A percentile compares a stretch with the other conserved stretches of the same genome.
These are phyloP conservation scores for Yamadazyma siamensis DNA, from an alignment of 1,139 yeast species.

Conservation along the genomic window DNA sequence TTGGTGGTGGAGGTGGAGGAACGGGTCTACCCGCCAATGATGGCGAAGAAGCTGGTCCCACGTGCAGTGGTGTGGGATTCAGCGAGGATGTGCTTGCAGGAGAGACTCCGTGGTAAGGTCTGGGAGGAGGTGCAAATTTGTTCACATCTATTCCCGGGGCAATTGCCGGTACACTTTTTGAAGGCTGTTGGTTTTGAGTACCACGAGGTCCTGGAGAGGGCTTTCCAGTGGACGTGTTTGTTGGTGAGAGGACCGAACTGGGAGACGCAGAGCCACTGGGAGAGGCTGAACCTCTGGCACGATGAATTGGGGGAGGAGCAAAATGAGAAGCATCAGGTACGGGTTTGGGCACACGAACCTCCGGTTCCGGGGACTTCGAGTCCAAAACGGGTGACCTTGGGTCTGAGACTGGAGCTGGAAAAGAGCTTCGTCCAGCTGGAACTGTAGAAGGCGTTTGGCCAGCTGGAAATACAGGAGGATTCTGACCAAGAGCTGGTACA, in stretches of 20 bases:
- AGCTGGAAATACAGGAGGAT: constrained; percentile 5
- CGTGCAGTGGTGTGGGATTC: background rate
- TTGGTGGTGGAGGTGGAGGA: constrained; percentile 13
- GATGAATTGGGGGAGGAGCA: constrained; percentile 44
- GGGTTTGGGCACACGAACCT: constrained; percentile 17
- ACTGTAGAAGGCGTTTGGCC: constrained; percentile 7
- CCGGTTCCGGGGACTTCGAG: constrained; percentile 3
- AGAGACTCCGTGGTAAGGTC: constrained; percentile 10
- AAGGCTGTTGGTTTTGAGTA: no score
- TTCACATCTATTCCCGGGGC: constrained; percentile 11
- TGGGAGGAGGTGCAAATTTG: constrained; percentile 18
- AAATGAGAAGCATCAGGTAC: constrained; percentile 38
- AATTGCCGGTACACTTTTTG: constrained; percentile 9
- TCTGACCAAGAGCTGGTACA: background rate
- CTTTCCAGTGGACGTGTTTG: constrained; percentile 8
- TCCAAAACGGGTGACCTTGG: no score
- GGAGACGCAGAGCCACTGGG: constrained; percentile 2
- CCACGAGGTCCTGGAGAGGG: constrained; percentile 1
- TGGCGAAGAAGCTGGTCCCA: constrained; percentile 1
- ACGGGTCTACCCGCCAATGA: constrained; percentile 3
- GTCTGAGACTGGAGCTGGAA: constrained; percentile 5
- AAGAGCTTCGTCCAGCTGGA: constrained; percentile 4
- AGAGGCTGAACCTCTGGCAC: constrained; percentile 14
- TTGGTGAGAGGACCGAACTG: constrained; percentile 4
- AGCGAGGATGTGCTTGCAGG: background rate